phyloP scores from a whole-genome alignment of 768 basidiomycete species.

The Coprinellus micaceus region DNA sequence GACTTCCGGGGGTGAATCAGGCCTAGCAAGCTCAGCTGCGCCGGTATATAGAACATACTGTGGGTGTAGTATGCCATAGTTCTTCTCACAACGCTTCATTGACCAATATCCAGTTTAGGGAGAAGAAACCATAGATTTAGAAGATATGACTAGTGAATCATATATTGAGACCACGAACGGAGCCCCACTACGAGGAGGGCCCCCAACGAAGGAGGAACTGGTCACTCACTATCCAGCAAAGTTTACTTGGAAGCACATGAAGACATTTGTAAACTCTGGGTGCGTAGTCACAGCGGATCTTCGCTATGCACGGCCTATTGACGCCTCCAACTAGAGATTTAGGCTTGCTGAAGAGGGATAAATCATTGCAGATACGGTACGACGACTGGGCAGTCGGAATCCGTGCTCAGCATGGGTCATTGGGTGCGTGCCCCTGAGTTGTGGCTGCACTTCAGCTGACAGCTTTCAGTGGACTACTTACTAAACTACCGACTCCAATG shows the following conservation, averaged over 20 bases:
- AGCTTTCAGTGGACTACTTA: conserved; percentile 65
- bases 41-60: too few species aligned
- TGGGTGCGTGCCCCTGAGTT: conserved; percentile 42
- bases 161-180: conserved; percentile 9
- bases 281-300: conserved; percentile 23
- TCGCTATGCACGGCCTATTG: background rate
- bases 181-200: conserved; percentile 51
- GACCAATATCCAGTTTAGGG: too few species aligned
- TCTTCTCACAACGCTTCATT: too few species aligned
- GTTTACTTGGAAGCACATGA: conserved; percentile 75
- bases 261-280: conserved; percentile 78
- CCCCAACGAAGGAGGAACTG: conserved; percentile 67
- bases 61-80: too few species aligned
- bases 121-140: too few species aligned
- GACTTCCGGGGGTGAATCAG: too few species aligned
- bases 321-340: conserved; percentile 56
- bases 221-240: conserved; percentile 65
- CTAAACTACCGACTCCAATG: conserved; percentile 66
- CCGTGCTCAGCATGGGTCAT: conserved; percentile 57
- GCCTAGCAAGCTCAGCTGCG: too few species aligned
- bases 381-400: conserved; percentile 53
- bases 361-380: conserved; percentile 64
- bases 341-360: conserved; percentile 74
- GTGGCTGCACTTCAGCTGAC: background rate
- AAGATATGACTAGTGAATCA: too few species aligned